Conservation (phyloP, 2,329 filamentous ascomycete species). For the Albifimbria verrucaria region DNA sequence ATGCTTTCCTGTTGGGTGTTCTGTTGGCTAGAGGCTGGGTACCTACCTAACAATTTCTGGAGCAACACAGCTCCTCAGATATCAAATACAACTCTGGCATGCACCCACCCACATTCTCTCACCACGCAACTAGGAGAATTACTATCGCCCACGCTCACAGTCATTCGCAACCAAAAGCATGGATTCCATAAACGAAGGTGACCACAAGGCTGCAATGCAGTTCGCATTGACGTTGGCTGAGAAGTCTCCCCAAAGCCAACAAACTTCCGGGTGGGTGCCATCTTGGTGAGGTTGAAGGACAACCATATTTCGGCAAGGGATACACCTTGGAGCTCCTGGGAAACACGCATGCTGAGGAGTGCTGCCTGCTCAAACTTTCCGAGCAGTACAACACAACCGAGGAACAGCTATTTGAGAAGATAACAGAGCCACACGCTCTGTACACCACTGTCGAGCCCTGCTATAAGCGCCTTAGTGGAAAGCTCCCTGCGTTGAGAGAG, state of each 20-base stretch:
- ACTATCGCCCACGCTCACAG: not conserved
- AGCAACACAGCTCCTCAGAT: too few species aligned
- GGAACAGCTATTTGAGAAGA: conserved; percentile 45
- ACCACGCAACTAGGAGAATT: not conserved
- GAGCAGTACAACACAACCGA: conserved; percentile 46
- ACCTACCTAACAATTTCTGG: too few species aligned
- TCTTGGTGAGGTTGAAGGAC: conserved; percentile 62
- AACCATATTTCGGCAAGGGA: conserved; percentile 70
- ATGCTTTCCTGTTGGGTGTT: too few species aligned
- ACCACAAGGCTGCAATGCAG: conserved; percentile 56
- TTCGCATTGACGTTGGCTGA: conserved; percentile 73
- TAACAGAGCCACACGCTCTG: conserved; percentile 43
- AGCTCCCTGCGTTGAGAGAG: conserved; percentile 76
- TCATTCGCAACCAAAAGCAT: conserved; percentile 10
- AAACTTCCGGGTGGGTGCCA: conserved; percentile 92
- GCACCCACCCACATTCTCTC: too few species aligned
- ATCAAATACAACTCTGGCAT: too few species aligned
- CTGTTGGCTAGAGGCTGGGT: too few species aligned
- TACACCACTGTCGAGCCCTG: conserved; percentile 96
- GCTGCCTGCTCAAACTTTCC: conserved; percentile 75
- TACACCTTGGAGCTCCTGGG: conserved; percentile 88
- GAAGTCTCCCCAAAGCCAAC: conserved; percentile 82
- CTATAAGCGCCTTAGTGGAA: conserved; percentile 69
- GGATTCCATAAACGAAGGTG: conserved; percentile 23
- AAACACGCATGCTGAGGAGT: conserved; percentile 96